phyloP scores from a whole-genome alignment of 495 filamentous ascomycete species.

The Friedmanniomyces simplex region DNA sequence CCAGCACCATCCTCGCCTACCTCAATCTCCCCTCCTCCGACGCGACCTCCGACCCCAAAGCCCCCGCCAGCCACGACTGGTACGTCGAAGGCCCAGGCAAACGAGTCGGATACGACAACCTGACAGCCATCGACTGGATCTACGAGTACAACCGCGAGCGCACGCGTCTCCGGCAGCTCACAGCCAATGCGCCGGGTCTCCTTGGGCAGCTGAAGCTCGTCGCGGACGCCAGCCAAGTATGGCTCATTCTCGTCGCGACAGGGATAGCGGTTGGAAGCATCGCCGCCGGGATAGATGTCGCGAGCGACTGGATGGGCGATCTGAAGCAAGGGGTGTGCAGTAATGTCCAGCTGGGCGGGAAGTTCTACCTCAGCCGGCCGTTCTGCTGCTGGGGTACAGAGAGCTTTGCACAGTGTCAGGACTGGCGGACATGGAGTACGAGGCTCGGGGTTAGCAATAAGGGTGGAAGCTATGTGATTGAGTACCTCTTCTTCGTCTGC shows the following conservation, averaged over 20 bases:
- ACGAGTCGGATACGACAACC: constrained; percentile 87
- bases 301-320: constrained; percentile 90
- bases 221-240: constrained; percentile 79
- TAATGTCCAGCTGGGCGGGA: constrained; percentile 60
- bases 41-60: constrained; percentile 44
- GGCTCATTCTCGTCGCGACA: constrained; percentile 71
- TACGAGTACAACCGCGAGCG: constrained; percentile 98
- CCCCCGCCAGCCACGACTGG: constrained; percentile 66
- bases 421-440: constrained; percentile 76
- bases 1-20: constrained; percentile 33
- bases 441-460: constrained; percentile 55
- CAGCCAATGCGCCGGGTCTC: constrained; percentile 56
- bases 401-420: constrained; percentile 47
- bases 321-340: constrained; percentile 86
- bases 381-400: constrained; percentile 94
- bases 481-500: constrained; percentile 75
- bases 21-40: constrained; percentile 23
- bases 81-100: constrained; percentile 83
- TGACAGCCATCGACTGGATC: constrained; percentile 99
- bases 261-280: constrained; percentile 73
- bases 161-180: constrained; percentile 68
- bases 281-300: constrained; percentile 81
- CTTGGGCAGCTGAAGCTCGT: constrained; percentile 61
- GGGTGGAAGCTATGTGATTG: constrained; percentile 64
- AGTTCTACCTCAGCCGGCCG: constrained; percentile 77